Base-by-base conservation (phyloP, 2,329 filamentous ascomycete species). In the Chrysosporium queenslandicum region DNA sequence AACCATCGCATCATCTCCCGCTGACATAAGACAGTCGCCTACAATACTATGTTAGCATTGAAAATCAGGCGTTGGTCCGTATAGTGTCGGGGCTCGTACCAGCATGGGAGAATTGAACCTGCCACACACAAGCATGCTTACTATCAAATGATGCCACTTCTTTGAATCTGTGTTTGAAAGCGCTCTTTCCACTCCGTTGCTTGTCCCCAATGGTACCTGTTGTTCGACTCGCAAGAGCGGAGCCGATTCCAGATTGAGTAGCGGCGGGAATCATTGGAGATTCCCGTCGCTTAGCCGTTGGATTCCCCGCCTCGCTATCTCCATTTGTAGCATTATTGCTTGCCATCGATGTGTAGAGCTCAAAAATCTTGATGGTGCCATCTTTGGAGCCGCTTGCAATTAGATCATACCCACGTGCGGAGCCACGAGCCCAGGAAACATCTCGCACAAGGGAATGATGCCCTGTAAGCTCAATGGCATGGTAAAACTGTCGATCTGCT, bases 351-450 rank as follows among this genome's bases (percentile, higher is more conserved):
- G 69, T 72, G 55, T 71, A 69, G 3, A 72, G 64, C 60, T 91
- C 82, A 63, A 94, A 95, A n/a, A 98, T 85, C 37, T 91, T 79
- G 37, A 96, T 82, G 60, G 82, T 83, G 2, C 92, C 91, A 65
- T 98, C 92, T 67, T 94, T 94, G 65, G 87, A 92, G 2, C 89
- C 91, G 4, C 90, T 94, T 2, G 91, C 92, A 60, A 97, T 79
- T 53, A 91, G 78, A 66, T 98, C 92, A 66, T 87, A 91, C 1
- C 91, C 91, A 36, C 90, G 76, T 61, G 94, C 88, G 58, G 89
- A 94, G 11, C 89, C 91, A 45, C 89, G 86, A 0, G 91, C 88
- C 92, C 92, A 98, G 1, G 87, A 84, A 1, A 96, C 80, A 65
- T 96, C 90, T 45, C 91, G 78, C 5, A 96, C 86, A 36, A 97